Conservation (phyloP, 2,329 filamentous ascomycete species). For the Penicillium occitanis region DNA sequence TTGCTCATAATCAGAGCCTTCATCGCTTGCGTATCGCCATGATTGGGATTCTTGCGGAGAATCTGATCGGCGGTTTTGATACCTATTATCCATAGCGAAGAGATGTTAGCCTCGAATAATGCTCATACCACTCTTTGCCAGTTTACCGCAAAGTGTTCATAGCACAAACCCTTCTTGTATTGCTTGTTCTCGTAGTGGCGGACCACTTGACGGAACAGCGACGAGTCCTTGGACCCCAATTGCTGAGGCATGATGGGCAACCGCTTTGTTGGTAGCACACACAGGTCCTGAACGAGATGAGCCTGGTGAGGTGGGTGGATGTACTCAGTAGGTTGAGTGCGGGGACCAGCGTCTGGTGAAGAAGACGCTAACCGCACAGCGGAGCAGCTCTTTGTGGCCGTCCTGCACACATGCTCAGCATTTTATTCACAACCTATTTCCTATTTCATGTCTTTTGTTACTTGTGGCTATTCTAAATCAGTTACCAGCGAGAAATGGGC, state of each 20-base stretch:
- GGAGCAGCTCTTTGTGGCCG: conserved; percentile 6
- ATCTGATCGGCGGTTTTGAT: conserved; percentile 96
- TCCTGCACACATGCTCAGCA: not conserved
- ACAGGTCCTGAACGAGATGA: conserved; percentile 27
- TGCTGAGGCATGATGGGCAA: conserved; percentile 46
- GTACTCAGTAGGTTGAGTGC: conserved; percentile 35
- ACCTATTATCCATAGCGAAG: conserved; percentile 50
- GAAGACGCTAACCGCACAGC: conserved; percentile 20
- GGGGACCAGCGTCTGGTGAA: conserved; percentile 29
- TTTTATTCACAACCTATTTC: not conserved
- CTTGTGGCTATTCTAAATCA: not conserved
- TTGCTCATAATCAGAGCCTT: conserved; percentile 96
- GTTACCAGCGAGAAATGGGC: not conserved
- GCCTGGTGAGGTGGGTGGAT: conserved; percentile 30
- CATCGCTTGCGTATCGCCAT: conserved; percentile 99
- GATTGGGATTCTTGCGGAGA: conserved; percentile 87
- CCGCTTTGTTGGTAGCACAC: conserved; percentile 26
- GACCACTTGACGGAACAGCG: conserved; percentile 91
- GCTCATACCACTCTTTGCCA: conserved; percentile 2
- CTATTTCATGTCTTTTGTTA: not conserved
- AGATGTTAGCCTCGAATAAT: conserved; percentile 2
- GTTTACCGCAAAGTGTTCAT: conserved; percentile 15
- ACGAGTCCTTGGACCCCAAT: conserved; percentile 76
- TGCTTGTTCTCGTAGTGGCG: conserved; percentile 98
- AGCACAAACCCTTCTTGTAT: conserved; percentile 73